Evolutionary conservation across 208 protist species (phyloP), one percentile per base, ranked within the genome.

Genomic region (Acanthamoeba sp.): DNA sequence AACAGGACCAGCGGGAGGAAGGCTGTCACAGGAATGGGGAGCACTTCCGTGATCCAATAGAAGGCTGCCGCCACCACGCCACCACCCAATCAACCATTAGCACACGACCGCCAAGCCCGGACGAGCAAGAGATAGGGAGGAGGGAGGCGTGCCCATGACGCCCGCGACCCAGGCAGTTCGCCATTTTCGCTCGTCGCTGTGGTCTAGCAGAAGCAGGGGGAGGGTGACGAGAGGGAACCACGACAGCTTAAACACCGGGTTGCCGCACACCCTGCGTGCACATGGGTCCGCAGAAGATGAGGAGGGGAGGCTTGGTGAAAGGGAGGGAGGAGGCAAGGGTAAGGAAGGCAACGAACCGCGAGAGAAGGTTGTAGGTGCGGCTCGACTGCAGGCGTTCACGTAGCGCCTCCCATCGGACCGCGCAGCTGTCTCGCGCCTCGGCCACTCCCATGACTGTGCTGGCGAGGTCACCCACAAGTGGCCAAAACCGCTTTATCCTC

Each of bases 21-120:
- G n/a, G 57, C 85, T 22, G 85, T 91, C 48, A 91, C 85, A 4
- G 85, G 29, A 27, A 91, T 27, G n/a, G 85, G 85, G 52, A 91
- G 59, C 34, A 36, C 55, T 91, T 91, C 85, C 20, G 85, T 91
- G 16, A 91, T 91, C 85, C 85, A 91, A 29, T 71, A 91, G 57
- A 91, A 42, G 34, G 85, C 85, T 91, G 85, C n/a, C n/a, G n/a
- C n/a, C n/a, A n/a, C n/a, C 50, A 57, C 10, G 3, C 69, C 66
- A 78, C 36, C 69, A 78, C 69, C 64, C 69, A 66, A 66, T 20
- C 59, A 24, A 78, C 29, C 34, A 34, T 24, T 9, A 0, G 14
- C 29, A 76, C 66, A 76, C 6, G 36, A 34, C 29, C 66, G 27
- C 24, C 27, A 85, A 22, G 42, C 7, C n/a, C n/a, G 36, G 29